These are phyloP conservation scores for Penicillium hesseltinei DNA, from an alignment of 2,329 filamentous ascomycete species.

Conservation along the genomic window DNA sequence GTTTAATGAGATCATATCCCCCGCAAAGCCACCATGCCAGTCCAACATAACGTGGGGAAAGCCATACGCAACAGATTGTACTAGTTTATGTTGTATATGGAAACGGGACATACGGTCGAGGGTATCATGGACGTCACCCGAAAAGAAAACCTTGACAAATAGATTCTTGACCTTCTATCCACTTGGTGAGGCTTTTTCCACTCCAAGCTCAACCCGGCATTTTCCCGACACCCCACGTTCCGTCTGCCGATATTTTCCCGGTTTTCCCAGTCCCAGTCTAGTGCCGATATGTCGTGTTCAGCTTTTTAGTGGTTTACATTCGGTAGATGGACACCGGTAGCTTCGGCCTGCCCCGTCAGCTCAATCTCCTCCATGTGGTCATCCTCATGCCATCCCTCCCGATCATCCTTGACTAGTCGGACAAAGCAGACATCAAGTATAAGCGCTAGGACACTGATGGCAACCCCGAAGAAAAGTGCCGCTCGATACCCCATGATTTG, in stretches of 20 bases:
- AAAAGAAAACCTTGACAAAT: constrained; percentile 5
- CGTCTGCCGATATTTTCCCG: constrained; percentile 4
- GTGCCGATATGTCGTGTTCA: background rate
- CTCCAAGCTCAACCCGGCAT: background rate
- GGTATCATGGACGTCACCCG: background rate
- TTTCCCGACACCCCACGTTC: constrained; percentile 1
- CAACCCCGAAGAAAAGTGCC: constrained; percentile 34
- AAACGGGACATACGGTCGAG: background rate
- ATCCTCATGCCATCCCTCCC: constrained; percentile 34
- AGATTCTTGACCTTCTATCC: background rate
- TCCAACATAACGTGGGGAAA: background rate
- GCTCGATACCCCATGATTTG: constrained; percentile 31
- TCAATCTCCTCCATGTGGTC: constrained; percentile 12
- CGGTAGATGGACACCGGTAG: constrained; percentile 4
- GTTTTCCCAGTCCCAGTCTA: no score
- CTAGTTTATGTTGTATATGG: background rate
- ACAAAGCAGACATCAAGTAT: constrained; percentile 33
- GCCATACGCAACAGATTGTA: background rate
- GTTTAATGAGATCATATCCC: constrained; percentile 1
- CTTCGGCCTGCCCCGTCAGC: constrained; percentile 12
- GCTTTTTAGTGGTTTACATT: background rate
- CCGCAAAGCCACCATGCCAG: background rate
- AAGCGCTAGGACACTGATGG: constrained; percentile 29
- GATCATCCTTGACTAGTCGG: constrained; percentile 32
- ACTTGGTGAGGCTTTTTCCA: background rate